Conservation (phyloP, 2,329 filamentous ascomycete species). For the Colletotrichum navitas region DNA sequence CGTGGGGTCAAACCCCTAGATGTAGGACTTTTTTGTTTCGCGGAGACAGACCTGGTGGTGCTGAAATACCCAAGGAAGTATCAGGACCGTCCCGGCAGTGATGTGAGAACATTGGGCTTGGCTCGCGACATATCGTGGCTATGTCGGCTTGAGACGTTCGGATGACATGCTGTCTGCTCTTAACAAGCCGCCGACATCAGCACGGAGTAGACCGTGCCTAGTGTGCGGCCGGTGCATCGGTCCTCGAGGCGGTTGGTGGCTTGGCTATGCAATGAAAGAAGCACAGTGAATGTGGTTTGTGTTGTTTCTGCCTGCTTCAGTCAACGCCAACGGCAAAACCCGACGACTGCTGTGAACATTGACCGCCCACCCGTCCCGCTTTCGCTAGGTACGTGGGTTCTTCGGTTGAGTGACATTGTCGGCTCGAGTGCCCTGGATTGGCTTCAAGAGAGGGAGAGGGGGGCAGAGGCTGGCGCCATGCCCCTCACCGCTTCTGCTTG, state of each 20-base stretch:
- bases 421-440: constrained; percentile 21
- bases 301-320: background rate
- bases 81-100: background rate
- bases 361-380: background rate
- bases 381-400: background rate
- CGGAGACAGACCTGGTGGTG: background rate
- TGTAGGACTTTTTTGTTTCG: background rate
- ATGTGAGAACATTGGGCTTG: background rate
- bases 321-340: background rate
- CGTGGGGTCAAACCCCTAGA: background rate
- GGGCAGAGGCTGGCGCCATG: constrained; percentile 8
- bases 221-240: background rate
- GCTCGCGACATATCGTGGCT: background rate
- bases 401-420: constrained; percentile 5
- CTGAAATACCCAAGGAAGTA: background rate
- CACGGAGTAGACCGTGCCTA: background rate
- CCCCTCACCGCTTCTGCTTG: constrained; percentile 17
- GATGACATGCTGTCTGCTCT: background rate
- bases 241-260: background rate
- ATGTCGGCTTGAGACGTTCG: background rate
- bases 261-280: background rate
- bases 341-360: background rate
- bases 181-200: background rate
- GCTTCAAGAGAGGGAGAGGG: background rate
- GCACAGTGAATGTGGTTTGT: background rate